Evolutionary conservation across 768 basidiomycete species (phyloP).

Genomic region (Lyophyllum atratum): DNA sequence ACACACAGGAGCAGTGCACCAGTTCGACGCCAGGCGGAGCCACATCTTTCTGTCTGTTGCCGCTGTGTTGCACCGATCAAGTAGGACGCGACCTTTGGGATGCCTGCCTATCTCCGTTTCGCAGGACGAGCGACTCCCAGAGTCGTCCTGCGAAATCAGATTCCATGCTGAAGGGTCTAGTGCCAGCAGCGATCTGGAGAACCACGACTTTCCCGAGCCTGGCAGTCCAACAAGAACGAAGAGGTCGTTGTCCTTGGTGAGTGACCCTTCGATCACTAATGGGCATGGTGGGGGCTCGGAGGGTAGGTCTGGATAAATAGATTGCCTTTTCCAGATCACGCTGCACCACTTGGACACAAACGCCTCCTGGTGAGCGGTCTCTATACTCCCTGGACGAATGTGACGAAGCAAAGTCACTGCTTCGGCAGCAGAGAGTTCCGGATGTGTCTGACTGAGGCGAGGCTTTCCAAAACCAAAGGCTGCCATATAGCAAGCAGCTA

Average conservation of each 20-base stretch:
- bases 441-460: constrained; percentile 41
- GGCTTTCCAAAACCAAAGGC: constrained; percentile 55
- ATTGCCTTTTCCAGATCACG: constrained; percentile 59
- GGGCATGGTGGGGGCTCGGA: constrained; percentile 52
- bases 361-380: constrained; percentile 55
- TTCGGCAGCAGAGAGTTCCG: constrained; percentile 47
- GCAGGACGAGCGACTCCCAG: constrained; percentile 49
- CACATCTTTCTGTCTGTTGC: constrained; percentile 48
- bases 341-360: constrained; percentile 62
- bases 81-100: constrained; percentile 40
- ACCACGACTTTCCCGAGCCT: constrained; percentile 63
- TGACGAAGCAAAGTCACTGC: constrained; percentile 49
- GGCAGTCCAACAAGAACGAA: constrained; percentile 62
- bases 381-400: constrained; percentile 58
- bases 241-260: constrained; percentile 39
- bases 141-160: constrained; percentile 58
- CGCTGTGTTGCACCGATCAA: constrained; percentile 61
- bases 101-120: constrained; percentile 50
- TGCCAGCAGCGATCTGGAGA: constrained; percentile 46
- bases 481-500: constrained; percentile 60
- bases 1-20: constrained; percentile 47
- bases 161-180: constrained; percentile 46
- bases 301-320: constrained; percentile 48
- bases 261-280: constrained; percentile 43
- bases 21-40: constrained; percentile 50